Conservation (phyloP, 805 yeast species). For the Candida saitoana region DNA sequence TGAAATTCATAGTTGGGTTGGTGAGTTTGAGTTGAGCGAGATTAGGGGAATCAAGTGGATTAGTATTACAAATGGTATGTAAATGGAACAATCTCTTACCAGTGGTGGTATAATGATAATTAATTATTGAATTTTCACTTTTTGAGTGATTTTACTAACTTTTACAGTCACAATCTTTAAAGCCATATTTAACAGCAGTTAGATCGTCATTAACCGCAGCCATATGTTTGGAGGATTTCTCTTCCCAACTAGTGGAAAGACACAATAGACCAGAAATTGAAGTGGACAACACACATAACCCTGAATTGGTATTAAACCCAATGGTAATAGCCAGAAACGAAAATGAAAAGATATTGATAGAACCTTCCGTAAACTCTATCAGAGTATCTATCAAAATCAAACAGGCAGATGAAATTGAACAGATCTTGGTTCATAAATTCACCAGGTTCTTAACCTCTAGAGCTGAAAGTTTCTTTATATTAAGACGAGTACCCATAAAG, state of each 20-base stretch:
- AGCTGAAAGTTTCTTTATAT: conserved; percentile 89
- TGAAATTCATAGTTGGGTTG: neutral
- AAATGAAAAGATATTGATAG: conserved; percentile 86
- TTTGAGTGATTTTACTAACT: conserved; percentile 4
- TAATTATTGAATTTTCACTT: no score
- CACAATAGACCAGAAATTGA: conserved; percentile 97
- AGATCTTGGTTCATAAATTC: conserved; percentile 89
- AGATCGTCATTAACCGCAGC: conserved; percentile 92
- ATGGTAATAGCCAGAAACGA: conserved; percentile 90
- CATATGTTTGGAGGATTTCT: conserved; percentile 84
- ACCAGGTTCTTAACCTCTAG: conserved; percentile 90
- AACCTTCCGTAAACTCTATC: conserved; percentile 88
- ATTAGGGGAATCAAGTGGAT: neutral
- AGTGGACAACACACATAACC: conserved; percentile 63
- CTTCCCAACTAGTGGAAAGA: conserved; percentile 93
- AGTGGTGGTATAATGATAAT: no score
- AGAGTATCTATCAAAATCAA: conserved; percentile 89
- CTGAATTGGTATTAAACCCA: conserved; percentile 82
- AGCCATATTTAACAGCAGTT: conserved; percentile 92
- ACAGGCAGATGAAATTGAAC: conserved; percentile 97
- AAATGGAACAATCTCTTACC: neutral
- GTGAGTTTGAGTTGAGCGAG: neutral
- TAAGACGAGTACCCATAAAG: conserved; percentile 84
- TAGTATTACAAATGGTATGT: neutral
- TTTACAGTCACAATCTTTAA: conserved; percentile 86